Conservation (phyloP, 2,329 filamentous ascomycete species). For the Venturia asperata region DNA sequence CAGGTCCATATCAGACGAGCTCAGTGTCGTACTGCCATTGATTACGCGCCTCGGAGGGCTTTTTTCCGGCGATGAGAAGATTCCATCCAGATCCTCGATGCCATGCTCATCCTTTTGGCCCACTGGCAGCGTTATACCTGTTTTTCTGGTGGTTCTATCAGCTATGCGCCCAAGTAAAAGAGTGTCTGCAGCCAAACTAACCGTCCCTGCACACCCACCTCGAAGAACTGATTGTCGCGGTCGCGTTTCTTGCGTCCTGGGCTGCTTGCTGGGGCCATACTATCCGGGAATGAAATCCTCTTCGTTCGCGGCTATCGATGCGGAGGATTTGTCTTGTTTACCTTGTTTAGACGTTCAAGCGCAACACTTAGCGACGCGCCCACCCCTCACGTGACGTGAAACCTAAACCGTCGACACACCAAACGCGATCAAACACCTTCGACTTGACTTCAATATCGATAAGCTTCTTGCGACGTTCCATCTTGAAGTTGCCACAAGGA, state of each 20-base stretch:
- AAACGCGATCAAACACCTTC: not conserved
- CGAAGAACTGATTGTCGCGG: constrained; percentile 12
- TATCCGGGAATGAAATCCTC: not conserved
- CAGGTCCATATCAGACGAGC: constrained; percentile 56
- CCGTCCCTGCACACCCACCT: constrained; percentile 16
- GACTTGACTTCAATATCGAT: not conserved
- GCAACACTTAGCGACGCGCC: constrained; percentile 4
- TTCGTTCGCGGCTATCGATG: not conserved
- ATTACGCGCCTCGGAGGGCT: constrained; percentile 36
- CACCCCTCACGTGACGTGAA: not conserved
- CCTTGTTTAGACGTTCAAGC: not conserved
- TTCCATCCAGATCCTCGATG: constrained; percentile 76
- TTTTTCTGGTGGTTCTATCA: constrained; percentile 57
- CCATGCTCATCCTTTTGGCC: constrained; percentile 84
- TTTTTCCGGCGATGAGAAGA: constrained; percentile 82
- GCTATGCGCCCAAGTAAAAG: not conserved
- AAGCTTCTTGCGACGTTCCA: not conserved
- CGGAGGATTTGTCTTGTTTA: not conserved
- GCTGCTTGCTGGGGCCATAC: not conserved
- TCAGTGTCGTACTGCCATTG: constrained; percentile 38
- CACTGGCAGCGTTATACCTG: constrained; percentile 74
- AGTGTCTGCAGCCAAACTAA: not conserved
- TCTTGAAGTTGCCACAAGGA: not conserved
- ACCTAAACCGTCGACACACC: not conserved
- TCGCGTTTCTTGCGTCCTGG: constrained; percentile 16